Base-by-base conservation (phyloP, 2,329 filamentous ascomycete genomes). In the Xylariaceae sp. region DNA sequence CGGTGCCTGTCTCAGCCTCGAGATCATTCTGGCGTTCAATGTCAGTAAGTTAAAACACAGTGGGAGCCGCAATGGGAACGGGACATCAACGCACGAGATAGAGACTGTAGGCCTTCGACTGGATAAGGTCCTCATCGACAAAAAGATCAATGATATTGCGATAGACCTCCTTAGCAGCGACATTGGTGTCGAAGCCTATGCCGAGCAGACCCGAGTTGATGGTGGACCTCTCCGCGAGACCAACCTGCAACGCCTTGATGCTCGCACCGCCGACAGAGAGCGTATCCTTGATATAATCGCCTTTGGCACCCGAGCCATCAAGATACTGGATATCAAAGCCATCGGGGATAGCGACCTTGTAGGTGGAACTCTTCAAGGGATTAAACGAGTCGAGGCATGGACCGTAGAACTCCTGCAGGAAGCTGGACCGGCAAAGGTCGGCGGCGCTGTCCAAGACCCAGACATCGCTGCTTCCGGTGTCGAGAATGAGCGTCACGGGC, bases 91-190 rank as follows among this genome's bases (percentile, higher is more conserved):
- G 23, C 68, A 79, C 77, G 58, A 84, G 76, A 77, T 86, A 90
- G 30, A 92, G 73, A 62, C 86, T 89, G 74, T 88, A 91, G 3
- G 85, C 85, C 66, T 83, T 82, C 34, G 78, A 79, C 56, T 80
- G 78, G 68, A 90, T 89, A 54, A 82, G 70, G 48, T 82, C 82
- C 66, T 89, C 80, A 30, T 81, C 71, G 18, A 84, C 79, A 71
- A 94, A 79, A 65, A 84, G 78, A 70, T 86, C 80, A 15, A 90
- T 78, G 37, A 93, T 76, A 69, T 89, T 83, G 11, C 77, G 75
- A 67, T 84, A 83, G 0, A 72, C 70, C 4, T 61, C 67, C 1
- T 49, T 39, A 10, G 82, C 70, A 18, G 78, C 76, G 59, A 81
- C 79, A 63, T 78, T 82, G 34, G 75, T 71, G 62, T 77, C 75